These are phyloP conservation scores for Boletellus ananiceps DNA, from an alignment of 768 basidiomycete species.

Conservation along the genomic window DNA sequence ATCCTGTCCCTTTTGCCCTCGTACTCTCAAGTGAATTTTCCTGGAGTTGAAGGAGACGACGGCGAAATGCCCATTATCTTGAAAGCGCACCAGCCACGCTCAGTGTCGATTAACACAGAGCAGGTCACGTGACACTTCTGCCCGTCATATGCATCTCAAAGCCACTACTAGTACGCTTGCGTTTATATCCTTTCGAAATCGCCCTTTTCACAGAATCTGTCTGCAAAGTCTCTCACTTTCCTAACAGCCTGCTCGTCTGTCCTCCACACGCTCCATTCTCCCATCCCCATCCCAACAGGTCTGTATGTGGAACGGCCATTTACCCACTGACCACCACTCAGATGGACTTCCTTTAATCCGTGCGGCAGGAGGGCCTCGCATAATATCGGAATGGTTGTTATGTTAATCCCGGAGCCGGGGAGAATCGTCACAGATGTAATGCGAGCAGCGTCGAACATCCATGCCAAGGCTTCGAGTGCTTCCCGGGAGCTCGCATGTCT, in stretches of 20 bases:
- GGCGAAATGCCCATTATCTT: slow-evolving; percentile 33
- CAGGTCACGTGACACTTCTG: slow-evolving; percentile 26
- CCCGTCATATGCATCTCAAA: too few relatives aligned
- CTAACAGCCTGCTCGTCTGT: slow-evolving; percentile 51
- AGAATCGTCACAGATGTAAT: slow-evolving; percentile 39
- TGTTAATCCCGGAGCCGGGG: slow-evolving; percentile 74
- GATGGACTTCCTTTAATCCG: slow-evolving; percentile 65
- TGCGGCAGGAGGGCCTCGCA: slow-evolving; percentile 48
- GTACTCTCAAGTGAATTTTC: slow-evolving; percentile 26
- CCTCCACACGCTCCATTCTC: slow-evolving; percentile 68
- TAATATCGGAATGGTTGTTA: slow-evolving; percentile 45
- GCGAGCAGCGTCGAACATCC: slow-evolving; percentile 33
- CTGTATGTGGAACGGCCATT: slow-evolving; percentile 49
- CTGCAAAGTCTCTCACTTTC: slow-evolving; percentile 47
- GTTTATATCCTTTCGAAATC: neutral
- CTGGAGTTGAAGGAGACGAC: slow-evolving; percentile 25
- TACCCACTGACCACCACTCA: slow-evolving; percentile 68
- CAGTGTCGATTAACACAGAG: slow-evolving; percentile 14
- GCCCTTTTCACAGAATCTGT: slow-evolving; percentile 15
- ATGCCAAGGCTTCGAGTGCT: slow-evolving; percentile 39
- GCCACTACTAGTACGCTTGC: too few relatives aligned
- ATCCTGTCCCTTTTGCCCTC: slow-evolving; percentile 6
- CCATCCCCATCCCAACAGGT: slow-evolving; percentile 66
- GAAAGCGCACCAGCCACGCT: slow-evolving; percentile 23
- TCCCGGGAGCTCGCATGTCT: slow-evolving; percentile 34